phyloP scores from a whole-genome alignment of 306 rosid genomes.

The Boehmeria nivea region DNA sequence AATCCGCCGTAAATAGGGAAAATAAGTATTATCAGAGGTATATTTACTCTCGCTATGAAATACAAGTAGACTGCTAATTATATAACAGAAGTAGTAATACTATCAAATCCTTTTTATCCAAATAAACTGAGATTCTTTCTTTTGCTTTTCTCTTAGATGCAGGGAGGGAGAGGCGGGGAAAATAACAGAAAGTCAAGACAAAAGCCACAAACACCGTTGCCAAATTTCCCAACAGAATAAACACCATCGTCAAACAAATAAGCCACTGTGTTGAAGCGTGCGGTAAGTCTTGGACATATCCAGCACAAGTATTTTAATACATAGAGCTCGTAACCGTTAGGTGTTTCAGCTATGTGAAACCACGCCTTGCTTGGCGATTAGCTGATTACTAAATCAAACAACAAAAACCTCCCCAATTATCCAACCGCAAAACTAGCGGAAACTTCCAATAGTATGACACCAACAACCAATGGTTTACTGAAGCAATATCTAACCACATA shows the following conservation, averaged over 20 bases:
- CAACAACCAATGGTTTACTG: neutral
- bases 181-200: neutral
- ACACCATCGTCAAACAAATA: neutral
- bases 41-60: too few species aligned
- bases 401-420: neutral
- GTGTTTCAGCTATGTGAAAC: too few species aligned
- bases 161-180: neutral
- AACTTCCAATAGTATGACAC: slow-evolving; percentile 6
- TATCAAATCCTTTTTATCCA: neutral
- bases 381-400: too few species aligned
- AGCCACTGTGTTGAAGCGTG: slow-evolving; percentile 16
- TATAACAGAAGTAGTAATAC: too few species aligned
- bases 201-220: slow-evolving; percentile 1
- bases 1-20: too few species aligned
- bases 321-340: neutral
- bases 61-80: too few species aligned
- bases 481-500: slow-evolving; percentile 3
- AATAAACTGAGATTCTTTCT: neutral
- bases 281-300: slow-evolving; percentile 1
- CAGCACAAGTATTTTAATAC: slow-evolving; percentile 14
- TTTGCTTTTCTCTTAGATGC: neutral
- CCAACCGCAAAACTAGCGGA: slow-evolving; percentile 15
- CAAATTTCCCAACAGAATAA: slow-evolving; percentile 1
- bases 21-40: too few species aligned
- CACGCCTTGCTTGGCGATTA: too few species aligned